Evolutionary conservation across 2,329 filamentous ascomycete genomes (phyloP).

Genomic region (Onygenales sp.): DNA sequence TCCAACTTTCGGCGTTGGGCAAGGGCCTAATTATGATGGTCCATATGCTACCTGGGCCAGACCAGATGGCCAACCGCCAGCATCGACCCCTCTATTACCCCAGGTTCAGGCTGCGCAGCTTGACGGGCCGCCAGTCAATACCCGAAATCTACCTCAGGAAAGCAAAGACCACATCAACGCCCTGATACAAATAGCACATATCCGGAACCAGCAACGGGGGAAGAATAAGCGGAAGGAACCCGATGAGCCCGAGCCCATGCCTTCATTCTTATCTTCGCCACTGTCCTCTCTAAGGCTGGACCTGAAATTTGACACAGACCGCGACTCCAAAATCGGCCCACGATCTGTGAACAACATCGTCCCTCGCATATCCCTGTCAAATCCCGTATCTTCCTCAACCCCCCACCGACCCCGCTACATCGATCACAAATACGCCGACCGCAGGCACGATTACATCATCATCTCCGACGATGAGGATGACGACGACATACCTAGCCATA

Average conservation of each 20-base stretch:
- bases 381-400: no score
- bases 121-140: constrained; percentile 14
- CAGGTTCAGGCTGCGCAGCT: constrained; percentile 24
- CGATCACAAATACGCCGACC: no score
- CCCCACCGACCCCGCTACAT: no score
- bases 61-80: constrained; percentile 13
- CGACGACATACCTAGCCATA: not conserved
- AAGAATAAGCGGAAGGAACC: not conserved
- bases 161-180: constrained; percentile 12
- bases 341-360: no score
- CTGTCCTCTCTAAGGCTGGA: not conserved
- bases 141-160: constrained; percentile 16
- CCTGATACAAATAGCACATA: constrained; percentile 18
- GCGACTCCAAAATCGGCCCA: not conserved
- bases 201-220: constrained; percentile 17
- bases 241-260: not conserved
- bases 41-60: constrained; percentile 34
- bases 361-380: no score
- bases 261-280: not conserved
- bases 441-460: no score
- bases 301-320: not conserved
- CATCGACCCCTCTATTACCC: constrained; percentile 16
- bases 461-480: not conserved
- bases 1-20: constrained; percentile 27
- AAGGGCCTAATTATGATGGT: constrained; percentile 32